These are phyloP conservation scores for Sporothrix mexicana DNA, from an alignment of 2,329 filamentous ascomycete genomes.

Conservation along the genomic window DNA sequence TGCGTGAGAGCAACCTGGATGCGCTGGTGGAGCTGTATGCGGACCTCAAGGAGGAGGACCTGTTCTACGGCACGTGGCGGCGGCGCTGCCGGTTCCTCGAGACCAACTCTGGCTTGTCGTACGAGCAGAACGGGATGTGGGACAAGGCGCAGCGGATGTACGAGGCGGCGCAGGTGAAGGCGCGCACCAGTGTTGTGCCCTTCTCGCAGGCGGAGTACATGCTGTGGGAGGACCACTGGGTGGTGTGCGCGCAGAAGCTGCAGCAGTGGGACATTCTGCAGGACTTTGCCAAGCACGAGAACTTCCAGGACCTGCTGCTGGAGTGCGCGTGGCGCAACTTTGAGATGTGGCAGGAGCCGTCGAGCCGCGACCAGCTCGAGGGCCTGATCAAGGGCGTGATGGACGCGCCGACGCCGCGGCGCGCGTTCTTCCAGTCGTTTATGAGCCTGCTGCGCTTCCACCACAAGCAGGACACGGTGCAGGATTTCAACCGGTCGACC, in stretches of 20 bases:
- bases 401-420: slow-evolving; percentile 91
- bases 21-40: slow-evolving; percentile 94
- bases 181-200: slow-evolving; percentile 90
- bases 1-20: slow-evolving; percentile 93
- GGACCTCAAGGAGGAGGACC: slow-evolving; percentile 88
- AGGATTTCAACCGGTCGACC: slow-evolving; percentile 86
- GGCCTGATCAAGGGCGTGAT: slow-evolving; percentile 95
- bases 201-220: slow-evolving; percentile 98
- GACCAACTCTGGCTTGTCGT: slow-evolving; percentile 94
- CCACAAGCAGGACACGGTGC: slow-evolving; percentile 78
- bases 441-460: slow-evolving; percentile 96
- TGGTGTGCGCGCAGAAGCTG: slow-evolving; percentile 94
- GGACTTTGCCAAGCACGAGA: slow-evolving; percentile 98
- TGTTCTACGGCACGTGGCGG: slow-evolving; percentile 98
- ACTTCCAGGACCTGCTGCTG: slow-evolving; percentile 92
- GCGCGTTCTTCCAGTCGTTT: slow-evolving; percentile 98
- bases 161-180: slow-evolving; percentile 95
- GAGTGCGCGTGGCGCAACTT: slow-evolving; percentile 96
- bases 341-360: slow-evolving; percentile 89
- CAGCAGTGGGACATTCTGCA: slow-evolving; percentile 99
- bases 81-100: slow-evolving; percentile 95
- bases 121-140: slow-evolving; percentile 99
- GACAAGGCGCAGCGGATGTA: slow-evolving; percentile 98
- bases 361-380: slow-evolving; percentile 88
- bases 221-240: slow-evolving; percentile 99